Base-by-base conservation (phyloP, 176 grass and related monocot species). In the Pontederia crassipes region DNA sequence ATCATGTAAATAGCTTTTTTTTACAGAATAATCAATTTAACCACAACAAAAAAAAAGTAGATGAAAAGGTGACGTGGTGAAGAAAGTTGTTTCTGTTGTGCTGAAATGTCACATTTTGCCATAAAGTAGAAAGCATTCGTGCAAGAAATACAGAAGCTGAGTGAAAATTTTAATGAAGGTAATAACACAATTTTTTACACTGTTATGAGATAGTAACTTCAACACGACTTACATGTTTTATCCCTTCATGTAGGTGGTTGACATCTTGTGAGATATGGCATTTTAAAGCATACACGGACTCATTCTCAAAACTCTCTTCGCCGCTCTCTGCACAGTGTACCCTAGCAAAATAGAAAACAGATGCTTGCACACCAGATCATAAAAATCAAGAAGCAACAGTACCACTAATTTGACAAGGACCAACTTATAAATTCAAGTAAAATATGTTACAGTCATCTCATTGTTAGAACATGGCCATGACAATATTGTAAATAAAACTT, bases 201-300 rank as follows among this genome's bases (percentile, higher is more conserved):
- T 40, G 32, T 40, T 40, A 40, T 40, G 32, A 40, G 32, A 40
- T 40, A 7, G 32, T 40, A 40, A 40, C 6, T 28, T 11, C 17
- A 52, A 14, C n/a, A 28, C 17, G 49, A 75, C 88, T 78, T 73
- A 98, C 94, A 75, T 85, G 85, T 72, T 79, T 99, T 45, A 99
- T 82, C 65, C 94, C 94, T 67, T 99, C 94, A 40, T 99, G 94
- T 67, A 99, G 82, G 70, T 99, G 94, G 82, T 99, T 99, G 49
- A 99, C 88, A 74, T 99, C 94, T 2, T 93, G 88, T 71, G 94
- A 99, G 83, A 99, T 93, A 81, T 99, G 94, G 28, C 94, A 99
- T 78, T 99, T 99, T 11, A 99, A 68, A 54, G 94, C 79, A 86
- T 83, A 93, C 54, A 99, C 85, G 27, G 79, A 86, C 72, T 99